Conservation (phyloP, 1,139 yeast species). For the Tardiomyces blankii region DNA sequence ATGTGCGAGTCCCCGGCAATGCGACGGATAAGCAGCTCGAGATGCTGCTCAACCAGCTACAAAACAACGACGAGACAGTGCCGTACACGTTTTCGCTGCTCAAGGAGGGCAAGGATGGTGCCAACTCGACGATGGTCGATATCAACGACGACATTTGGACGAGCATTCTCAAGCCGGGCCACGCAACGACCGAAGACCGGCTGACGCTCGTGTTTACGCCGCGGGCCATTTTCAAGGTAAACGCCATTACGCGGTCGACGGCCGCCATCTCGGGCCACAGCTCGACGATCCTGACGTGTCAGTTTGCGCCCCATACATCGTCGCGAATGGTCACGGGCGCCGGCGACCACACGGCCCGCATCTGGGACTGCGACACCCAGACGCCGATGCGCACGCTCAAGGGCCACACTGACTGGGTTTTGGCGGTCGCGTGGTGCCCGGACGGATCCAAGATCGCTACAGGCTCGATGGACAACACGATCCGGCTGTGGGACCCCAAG, state of each 20-base stretch:
- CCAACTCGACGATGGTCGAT: slow-evolving; percentile 35
- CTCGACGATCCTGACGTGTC: slow-evolving; percentile 80
- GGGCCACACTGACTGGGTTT: slow-evolving; percentile 92
- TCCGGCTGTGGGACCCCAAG: slow-evolving; percentile 75
- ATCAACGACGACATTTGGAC: slow-evolving; percentile 66
- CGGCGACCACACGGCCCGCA: slow-evolving; percentile 94
- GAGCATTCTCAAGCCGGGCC: slow-evolving; percentile 75
- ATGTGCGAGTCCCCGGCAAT: slow-evolving; percentile 84
- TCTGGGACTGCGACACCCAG: slow-evolving; percentile 96
- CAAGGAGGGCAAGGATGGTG: slow-evolving; percentile 32
- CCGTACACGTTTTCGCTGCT: slow-evolving; percentile 77
- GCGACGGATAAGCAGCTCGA: slow-evolving; percentile 81
- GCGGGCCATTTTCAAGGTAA: slow-evolving; percentile 86
- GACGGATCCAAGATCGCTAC: slow-evolving; percentile 88
- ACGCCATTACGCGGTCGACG: slow-evolving; percentile 81
- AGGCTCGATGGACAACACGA: slow-evolving; percentile 89
- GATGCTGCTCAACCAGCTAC: slow-evolving; percentile 68
- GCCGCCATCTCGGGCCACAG: slow-evolving; percentile 96
- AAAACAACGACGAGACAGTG: slow-evolving; percentile 56
- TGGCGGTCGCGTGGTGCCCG: slow-evolving; percentile 90
- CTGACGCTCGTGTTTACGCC: slow-evolving; percentile 89
- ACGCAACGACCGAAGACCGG: slow-evolving; percentile 86
- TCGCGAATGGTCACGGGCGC: slow-evolving; percentile 90
- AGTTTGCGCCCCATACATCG: slow-evolving; percentile 86
- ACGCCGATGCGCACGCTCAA: slow-evolving; percentile 71